These are phyloP conservation scores for Atkinsonella hypoxylon DNA, from an alignment of 2,329 filamentous ascomycete genomes.

Conservation along the genomic window DNA sequence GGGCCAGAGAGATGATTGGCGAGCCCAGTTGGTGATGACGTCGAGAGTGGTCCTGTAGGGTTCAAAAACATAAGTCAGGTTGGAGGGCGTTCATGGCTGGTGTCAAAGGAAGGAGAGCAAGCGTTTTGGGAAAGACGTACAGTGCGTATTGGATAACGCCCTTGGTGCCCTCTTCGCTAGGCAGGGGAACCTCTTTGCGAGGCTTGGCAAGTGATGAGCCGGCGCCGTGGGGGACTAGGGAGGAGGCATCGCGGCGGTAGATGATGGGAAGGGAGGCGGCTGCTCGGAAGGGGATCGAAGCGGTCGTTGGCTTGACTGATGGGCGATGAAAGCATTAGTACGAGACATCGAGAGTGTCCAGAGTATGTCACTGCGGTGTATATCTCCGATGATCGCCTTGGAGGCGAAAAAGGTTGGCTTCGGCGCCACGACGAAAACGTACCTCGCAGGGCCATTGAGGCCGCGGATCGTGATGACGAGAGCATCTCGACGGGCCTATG, in stretches of 20 bases:
- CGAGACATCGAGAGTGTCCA: background rate
- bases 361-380: background rate
- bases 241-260: constrained; percentile 51
- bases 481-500: constrained; percentile 27
- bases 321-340: background rate
- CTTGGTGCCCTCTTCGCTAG: constrained; percentile 71
- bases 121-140: constrained; percentile 40
- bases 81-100: too few species aligned
- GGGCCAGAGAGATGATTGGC: constrained; percentile 77
- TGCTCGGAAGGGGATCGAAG: constrained; percentile 51
- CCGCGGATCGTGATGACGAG: constrained; percentile 36
- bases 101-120: background rate
- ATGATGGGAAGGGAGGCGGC: constrained; percentile 54
- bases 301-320: constrained; percentile 52
- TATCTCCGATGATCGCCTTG: background rate
- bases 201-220: constrained; percentile 40
- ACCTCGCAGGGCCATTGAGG: constrained; percentile 42
- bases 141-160: constrained; percentile 74
- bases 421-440: constrained; percentile 6
- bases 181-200: constrained; percentile 61
- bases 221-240: constrained; percentile 40
- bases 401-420: background rate
- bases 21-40: constrained; percentile 70
- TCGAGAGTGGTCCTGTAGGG: constrained; percentile 59
- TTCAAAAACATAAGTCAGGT: background rate